Conservation (phyloP, 2,329 filamentous ascomycete genomes). For the Pezicula radicicola region DNA sequence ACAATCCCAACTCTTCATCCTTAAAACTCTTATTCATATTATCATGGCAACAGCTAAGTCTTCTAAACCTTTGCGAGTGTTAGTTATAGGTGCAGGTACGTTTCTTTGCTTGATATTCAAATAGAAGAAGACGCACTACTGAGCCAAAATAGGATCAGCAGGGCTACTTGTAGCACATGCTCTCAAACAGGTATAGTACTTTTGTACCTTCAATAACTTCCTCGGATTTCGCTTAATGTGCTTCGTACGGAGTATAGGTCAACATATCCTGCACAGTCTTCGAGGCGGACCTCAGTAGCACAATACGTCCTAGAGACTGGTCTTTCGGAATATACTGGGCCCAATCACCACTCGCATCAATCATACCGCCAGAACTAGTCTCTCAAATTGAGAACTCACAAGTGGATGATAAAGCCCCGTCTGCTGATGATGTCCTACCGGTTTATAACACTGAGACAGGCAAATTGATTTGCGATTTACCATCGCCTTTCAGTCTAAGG, state of each 20-base stretch:
- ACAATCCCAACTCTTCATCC: background rate
- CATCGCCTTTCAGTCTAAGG: constrained; percentile 24
- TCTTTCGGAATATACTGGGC: constrained; percentile 32
- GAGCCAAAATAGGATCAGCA: constrained; percentile 10
- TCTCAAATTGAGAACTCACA: constrained; percentile 20
- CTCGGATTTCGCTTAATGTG: background rate
- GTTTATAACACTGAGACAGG: constrained; percentile 24
- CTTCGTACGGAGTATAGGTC: constrained; percentile 9
- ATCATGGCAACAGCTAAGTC: background rate
- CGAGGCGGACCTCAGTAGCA: constrained; percentile 25
- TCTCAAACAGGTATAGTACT: constrained; percentile 12
- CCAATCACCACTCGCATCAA: constrained; percentile 27
- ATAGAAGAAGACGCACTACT: background rate
- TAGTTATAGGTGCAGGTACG: constrained; percentile 16
- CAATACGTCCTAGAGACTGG: constrained; percentile 28
- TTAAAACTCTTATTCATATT: background rate
- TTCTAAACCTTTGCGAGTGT: constrained; percentile 9
- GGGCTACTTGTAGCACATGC: constrained; percentile 15
- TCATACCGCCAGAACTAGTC: constrained; percentile 21
- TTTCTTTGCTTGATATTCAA: background rate
- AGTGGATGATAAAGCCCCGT: constrained; percentile 23
- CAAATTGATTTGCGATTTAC: constrained; percentile 21
- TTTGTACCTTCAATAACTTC: background rate
- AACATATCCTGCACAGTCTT: constrained; percentile 28
- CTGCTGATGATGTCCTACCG: constrained; percentile 19